phyloP scores from a whole-genome alignment of 805 yeast species.

The Wickerhamiella shivajii region DNA sequence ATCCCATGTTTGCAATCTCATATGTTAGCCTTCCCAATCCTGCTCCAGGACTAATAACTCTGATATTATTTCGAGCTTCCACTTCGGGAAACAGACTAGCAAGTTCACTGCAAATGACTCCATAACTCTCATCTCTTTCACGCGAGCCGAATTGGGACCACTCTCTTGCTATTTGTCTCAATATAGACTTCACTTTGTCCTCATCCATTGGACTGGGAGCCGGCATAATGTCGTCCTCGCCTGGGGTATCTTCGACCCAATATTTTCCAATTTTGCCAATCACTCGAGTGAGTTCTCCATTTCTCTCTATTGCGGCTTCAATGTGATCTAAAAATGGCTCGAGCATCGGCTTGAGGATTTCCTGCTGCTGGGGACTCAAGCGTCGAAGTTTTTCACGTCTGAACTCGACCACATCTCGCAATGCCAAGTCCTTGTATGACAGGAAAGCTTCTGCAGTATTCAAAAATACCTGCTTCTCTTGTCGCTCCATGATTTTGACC shows the following conservation, averaged over 20 bases:
- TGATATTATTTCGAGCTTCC: constrained; percentile 16
- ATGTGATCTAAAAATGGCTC: background rate
- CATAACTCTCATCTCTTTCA: constrained; percentile 43
- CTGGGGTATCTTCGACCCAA: background rate
- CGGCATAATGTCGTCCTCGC: background rate
- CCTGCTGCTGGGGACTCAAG: no score
- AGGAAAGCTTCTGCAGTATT: no score
- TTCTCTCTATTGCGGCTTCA: background rate
- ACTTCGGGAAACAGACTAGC: constrained; percentile 21
- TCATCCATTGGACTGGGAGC: background rate
- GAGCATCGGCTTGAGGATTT: background rate
- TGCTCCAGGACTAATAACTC: constrained; percentile 70
- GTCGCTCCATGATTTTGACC: no score
- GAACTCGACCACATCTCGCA: no score
- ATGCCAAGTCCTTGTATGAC: no score
- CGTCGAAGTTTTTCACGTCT: no score
- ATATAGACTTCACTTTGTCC: constrained; percentile 41
- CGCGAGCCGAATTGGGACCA: constrained; percentile 45
- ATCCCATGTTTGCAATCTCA: constrained; percentile 35
- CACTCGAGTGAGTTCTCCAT: background rate
- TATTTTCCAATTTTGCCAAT: background rate
- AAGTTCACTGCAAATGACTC: constrained; percentile 36
- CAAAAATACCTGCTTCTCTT: no score
- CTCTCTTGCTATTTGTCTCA: constrained; percentile 63
- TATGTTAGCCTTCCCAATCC: constrained; percentile 78